These are phyloP conservation scores for Penicillium turbatum DNA, from an alignment of 495 filamentous ascomycete genomes.

Conservation along the genomic window DNA sequence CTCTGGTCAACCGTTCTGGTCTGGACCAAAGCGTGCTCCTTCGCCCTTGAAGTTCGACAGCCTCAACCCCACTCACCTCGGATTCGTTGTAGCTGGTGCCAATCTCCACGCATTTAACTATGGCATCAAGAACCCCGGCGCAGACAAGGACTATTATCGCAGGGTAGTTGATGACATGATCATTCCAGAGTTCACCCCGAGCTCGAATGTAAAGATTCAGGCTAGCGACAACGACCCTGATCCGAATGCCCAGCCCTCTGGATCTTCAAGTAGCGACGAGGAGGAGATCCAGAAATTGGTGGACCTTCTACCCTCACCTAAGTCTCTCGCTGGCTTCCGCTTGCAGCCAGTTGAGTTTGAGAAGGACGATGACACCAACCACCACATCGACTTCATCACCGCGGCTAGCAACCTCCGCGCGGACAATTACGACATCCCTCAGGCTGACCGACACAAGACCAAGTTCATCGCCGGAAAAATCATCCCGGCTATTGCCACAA, in stretches of 20 bases:
- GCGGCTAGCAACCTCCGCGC: constrained; percentile 94
- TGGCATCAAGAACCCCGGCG: constrained; percentile 71
- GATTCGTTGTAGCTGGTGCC: constrained; percentile 81
- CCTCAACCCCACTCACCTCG: constrained; percentile 76
- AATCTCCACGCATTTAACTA: constrained; percentile 98
- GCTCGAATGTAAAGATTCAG: constrained; percentile 92
- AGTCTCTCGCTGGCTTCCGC: constrained; percentile 77
- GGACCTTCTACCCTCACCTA: constrained; percentile 65
- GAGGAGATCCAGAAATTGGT: constrained; percentile 67
- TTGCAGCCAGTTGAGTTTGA: constrained; percentile 94
- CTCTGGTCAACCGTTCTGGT: constrained; percentile 92
- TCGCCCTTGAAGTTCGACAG: constrained; percentile 85
- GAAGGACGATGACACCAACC: constrained; percentile 97
- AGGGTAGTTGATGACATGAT: constrained; percentile 89
- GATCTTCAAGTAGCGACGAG: constrained; percentile 60
- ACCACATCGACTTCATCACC: constrained; percentile 99
- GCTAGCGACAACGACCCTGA: constrained; percentile 93
- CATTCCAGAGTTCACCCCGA: constrained; percentile 91
- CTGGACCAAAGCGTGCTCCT: constrained; percentile 95
- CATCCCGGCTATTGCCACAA: constrained; percentile 97
- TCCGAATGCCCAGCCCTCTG: constrained; percentile 65
- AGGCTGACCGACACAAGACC: constrained; percentile 91
- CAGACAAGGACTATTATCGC: constrained; percentile 62
- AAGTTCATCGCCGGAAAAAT: constrained; percentile 99
- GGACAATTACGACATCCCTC: constrained; percentile 93